phyloP scores from a whole-genome alignment of 1,284 basidiomycete genomes.

The Fomitiporia mediterranea region DNA sequence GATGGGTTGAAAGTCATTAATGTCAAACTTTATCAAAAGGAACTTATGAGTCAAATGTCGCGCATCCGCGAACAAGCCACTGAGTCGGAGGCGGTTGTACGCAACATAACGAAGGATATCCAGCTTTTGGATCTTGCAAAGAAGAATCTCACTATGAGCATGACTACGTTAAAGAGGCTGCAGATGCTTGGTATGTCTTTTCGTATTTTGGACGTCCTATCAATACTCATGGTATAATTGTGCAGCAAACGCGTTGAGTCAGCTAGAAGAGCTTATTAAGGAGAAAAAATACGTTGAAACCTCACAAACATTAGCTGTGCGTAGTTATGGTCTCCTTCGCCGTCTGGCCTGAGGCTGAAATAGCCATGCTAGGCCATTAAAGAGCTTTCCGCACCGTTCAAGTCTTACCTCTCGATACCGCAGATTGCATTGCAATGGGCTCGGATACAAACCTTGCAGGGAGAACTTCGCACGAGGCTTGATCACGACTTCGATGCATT shows the following conservation, averaged over 20 bases:
- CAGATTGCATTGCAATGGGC: slow-evolving; percentile 75
- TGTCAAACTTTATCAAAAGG: too few species aligned
- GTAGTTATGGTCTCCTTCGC: slow-evolving; percentile 23
- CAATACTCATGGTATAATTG: not conserved
- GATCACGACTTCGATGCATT: slow-evolving; percentile 88
- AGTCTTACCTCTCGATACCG: slow-evolving; percentile 68
- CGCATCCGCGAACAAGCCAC: slow-evolving; percentile 93
- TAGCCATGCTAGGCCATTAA: slow-evolving; percentile 66
- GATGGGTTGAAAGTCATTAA: too few species aligned
- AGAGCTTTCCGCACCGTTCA: slow-evolving; percentile 76
- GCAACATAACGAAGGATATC: slow-evolving; percentile 95
- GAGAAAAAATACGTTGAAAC: slow-evolving; percentile 82
- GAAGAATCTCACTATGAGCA: slow-evolving; percentile 84
- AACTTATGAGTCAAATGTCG: slow-evolving; percentile 89
- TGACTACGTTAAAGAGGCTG: slow-evolving; percentile 87
- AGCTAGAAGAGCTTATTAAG: slow-evolving; percentile 74
- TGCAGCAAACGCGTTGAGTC: slow-evolving; percentile 76
- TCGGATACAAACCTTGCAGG: slow-evolving; percentile 76
- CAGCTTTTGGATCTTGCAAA: slow-evolving; percentile 93
- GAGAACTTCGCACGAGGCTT: slow-evolving; percentile 68
- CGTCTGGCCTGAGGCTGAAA: too few species aligned
- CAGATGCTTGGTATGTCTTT: slow-evolving; percentile 82
- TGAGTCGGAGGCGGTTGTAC: slow-evolving; percentile 93
- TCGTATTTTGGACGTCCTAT: slow-evolving; percentile 1
- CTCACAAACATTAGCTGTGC: slow-evolving; percentile 73